These are phyloP conservation scores for Pestalotiopsis sp. DNA, from an alignment of 2,329 filamentous ascomycete species.

Conservation along the genomic window DNA sequence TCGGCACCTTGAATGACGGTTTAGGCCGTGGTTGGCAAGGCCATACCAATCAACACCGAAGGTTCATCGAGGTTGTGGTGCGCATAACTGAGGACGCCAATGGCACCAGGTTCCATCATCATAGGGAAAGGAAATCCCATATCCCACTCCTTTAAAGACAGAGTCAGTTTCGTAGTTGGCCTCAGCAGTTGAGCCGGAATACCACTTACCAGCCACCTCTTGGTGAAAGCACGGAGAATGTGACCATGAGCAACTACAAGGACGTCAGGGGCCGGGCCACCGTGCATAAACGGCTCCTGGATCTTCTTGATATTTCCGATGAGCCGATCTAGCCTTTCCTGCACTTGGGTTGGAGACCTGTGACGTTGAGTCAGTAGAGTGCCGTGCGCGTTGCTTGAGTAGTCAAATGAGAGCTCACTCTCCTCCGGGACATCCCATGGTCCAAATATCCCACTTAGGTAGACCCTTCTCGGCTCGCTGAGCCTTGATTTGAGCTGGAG, in stretches of 20 bases:
- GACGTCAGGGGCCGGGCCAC: neutral
- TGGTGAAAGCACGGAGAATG: slow-evolving; percentile 8
- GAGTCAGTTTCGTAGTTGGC: neutral
- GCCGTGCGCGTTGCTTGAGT: neutral
- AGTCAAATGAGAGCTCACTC: neutral
- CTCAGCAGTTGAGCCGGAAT: neutral
- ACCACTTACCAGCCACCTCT: slow-evolving; percentile 6
- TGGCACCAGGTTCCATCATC: slow-evolving; percentile 12
- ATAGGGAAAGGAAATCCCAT: neutral
- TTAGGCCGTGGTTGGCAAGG: neutral
- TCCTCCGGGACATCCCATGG: neutral
- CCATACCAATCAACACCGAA: slow-evolving; percentile 2
- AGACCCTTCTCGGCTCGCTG: neutral
- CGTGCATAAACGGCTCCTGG: slow-evolving; percentile 4
- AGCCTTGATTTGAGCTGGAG: neutral
- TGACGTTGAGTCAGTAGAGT: neutral
- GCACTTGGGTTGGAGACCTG: slow-evolving; percentile 1
- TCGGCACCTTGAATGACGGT: neutral
- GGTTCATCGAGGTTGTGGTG: slow-evolving; percentile 5
- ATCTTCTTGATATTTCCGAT: neutral
- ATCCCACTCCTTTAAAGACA: neutral
- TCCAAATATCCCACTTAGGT: slow-evolving; percentile 9
- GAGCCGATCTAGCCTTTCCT: slow-evolving; percentile 4
- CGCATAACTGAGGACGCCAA: slow-evolving; percentile 1
- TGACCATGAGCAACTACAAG: slow-evolving; percentile 12